Evolutionary conservation across 2,329 filamentous ascomycete genomes (phyloP).

Genomic region (Arthrobotrys musiformis): DNA sequence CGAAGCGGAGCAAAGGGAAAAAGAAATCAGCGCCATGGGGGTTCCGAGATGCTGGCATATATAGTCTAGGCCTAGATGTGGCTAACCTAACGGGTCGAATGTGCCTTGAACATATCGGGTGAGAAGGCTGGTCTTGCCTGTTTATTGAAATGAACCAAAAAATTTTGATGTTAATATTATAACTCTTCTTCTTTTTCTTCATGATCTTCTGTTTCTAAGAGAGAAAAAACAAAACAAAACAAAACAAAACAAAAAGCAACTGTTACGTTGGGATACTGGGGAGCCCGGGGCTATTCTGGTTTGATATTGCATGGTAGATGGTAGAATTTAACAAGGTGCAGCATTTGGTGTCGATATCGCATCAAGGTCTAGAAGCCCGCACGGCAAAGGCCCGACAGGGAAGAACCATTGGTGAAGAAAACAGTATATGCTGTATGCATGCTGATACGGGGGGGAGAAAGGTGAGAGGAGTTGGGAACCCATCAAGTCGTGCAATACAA

Average conservation of each 20-base stretch:
- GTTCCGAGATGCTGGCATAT: constrained; percentile 10
- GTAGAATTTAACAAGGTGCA: background rate
- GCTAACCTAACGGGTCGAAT: constrained; percentile 58
- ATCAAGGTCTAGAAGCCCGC: background rate
- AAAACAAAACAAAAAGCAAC: too few relatives aligned
- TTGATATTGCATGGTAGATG: background rate
- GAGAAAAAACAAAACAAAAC: too few relatives aligned
- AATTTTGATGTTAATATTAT: background rate
- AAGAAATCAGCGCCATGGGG: constrained; percentile 16
- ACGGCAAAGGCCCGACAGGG: background rate
- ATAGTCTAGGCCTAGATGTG: constrained; percentile 8
- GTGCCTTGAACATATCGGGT: constrained; percentile 60
- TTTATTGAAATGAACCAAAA: background rate
- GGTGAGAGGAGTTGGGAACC: too few relatives aligned
- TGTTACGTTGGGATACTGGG: background rate
- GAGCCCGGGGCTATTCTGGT: too few relatives aligned
- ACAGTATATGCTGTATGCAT: background rate
- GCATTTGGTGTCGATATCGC: background rate
- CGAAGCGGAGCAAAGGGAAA: constrained; percentile 6
- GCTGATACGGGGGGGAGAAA: background rate
- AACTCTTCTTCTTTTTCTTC: background rate
- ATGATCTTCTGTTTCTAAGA: too few relatives aligned
- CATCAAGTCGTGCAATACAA: background rate
- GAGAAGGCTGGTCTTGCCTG: constrained; percentile 55
- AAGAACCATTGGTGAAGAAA: background rate